Percentiles rank a stretch among this genome's conserved stretches.
phyloP scores from a whole-genome alignment of 2,329 filamentous ascomycete genomes.

The Colletotrichum echinochloae region DNA sequence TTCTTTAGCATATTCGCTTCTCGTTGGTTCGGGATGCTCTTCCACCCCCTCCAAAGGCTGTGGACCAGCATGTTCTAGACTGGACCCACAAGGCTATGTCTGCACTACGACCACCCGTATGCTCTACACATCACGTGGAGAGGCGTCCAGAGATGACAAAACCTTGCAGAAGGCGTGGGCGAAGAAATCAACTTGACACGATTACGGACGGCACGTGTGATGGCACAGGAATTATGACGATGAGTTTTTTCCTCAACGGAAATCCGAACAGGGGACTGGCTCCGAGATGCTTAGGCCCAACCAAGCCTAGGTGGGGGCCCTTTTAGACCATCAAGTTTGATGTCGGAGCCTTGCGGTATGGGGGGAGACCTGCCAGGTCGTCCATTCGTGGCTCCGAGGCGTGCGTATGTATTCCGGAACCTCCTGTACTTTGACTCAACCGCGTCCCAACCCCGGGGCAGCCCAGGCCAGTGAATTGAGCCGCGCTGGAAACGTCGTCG shows the following conservation, averaged over 20 bases:
- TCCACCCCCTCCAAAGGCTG: background rate
- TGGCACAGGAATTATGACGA: background rate
- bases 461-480: background rate
- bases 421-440: conserved; percentile 9
- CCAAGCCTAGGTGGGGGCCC: background rate
- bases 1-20: conserved; percentile 1
- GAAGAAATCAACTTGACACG: background rate
- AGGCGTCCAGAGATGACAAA: background rate
- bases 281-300: background rate
- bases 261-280: background rate
- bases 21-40: conserved; percentile 12
- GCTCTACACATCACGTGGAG: conserved; percentile 21
- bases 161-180: background rate
- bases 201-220: background rate
- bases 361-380: background rate
- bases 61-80: conserved; percentile 20
- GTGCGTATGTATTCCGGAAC: background rate
- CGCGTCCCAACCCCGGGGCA: conserved; percentile 12
- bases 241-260: background rate
- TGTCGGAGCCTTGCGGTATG: background rate
- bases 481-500: background rate
- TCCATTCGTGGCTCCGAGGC: background rate
- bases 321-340: background rate
- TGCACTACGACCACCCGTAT: background rate
- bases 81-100: background rate